Evolutionary conservation across 73 alveolate genomes (phyloP), one percentile per base, ranked within the genome.

Genomic region (Uronychia setigera): DNA sequence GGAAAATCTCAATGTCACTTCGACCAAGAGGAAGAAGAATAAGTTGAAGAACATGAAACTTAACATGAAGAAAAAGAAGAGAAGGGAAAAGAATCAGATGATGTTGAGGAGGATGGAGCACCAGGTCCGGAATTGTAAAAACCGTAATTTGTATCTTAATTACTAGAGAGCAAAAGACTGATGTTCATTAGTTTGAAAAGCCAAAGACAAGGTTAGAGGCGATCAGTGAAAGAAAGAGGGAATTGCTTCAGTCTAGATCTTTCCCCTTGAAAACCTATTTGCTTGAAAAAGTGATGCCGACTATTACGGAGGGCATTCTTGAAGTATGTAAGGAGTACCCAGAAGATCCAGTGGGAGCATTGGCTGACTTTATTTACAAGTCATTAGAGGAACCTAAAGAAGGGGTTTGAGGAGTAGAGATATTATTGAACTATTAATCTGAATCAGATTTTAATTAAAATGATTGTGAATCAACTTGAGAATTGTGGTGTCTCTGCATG

Each of bases 301-400:
- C 88, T 26, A 76, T 93, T 76, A 76, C 95, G 32, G 94, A 93
- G 85, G 96, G 96, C 28, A 83, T 93, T 29, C 67, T 93, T 60
- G 91, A 93, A 81, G 96, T 93, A 5, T 93, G 97, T 86, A 34
- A 90, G 89, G 84, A 57, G 5, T 76, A 88, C 79, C 97, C 97
- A n/a, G 97, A 92, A 79, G 97, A 92, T 75, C 97, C 97, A 1
- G 96, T 92, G 31, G 97, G n/a, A n/a, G n/a, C n/a, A n/a, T n/a
- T n/a, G n/a, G n/a, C n/a, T n/a, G n/a, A n/a, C n/a, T n/a, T n/a
- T n/a, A n/a, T n/a, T n/a, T n/a, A n/a, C n/a, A n/a, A n/a, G n/a
- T n/a, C n/a, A n/a, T n/a, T n/a, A n/a, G n/a, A n/a, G n/a, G n/a
- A n/a, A n/a, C n/a, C n/a, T n/a, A n/a, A n/a, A n/a, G n/a, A n/a